A percentile compares a stretch with the other conserved stretches of the same genome.
phyloP scores from a whole-genome alignment of 495 filamentous ascomycete genomes.

The Aspergillus mulundensis region DNA sequence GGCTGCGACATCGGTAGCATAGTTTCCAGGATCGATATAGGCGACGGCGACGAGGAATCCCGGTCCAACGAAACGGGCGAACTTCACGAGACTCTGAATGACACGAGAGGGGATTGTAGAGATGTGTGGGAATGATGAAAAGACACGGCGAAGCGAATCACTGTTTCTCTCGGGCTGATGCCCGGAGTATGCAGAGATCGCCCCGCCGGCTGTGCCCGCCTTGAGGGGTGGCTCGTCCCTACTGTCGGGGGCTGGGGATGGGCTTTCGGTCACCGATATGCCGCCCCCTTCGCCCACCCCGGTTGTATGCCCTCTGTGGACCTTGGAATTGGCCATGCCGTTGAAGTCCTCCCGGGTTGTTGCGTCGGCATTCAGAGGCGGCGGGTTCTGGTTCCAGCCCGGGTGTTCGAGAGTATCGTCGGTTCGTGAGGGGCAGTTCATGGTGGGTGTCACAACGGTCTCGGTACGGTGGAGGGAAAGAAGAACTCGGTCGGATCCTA shows the following conservation, averaged over 20 bases:
- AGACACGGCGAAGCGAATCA: constrained; percentile 36
- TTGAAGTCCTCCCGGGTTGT: constrained; percentile 64
- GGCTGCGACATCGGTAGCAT: constrained; percentile 77
- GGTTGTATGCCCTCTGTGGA: constrained; percentile 32
- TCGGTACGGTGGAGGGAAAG: background rate
- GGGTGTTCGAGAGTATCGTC: constrained; percentile 44
- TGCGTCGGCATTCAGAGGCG: constrained; percentile 50
- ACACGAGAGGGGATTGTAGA: constrained; percentile 15
- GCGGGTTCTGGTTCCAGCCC: constrained; percentile 53
- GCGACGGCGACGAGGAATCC: constrained; percentile 81
- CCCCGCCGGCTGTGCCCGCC: constrained; percentile 29
- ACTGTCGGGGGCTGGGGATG: constrained; percentile 22
- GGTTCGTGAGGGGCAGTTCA: constrained; percentile 53
- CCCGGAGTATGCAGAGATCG: constrained; percentile 33
- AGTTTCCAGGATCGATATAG: constrained; percentile 82
- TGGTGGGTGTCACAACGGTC: background rate
- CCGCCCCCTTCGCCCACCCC: constrained; percentile 24
- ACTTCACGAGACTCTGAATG: constrained; percentile 51
- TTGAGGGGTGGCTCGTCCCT: constrained; percentile 24
- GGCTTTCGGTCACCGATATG: constrained; percentile 20
- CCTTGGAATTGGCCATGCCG: constrained; percentile 44
- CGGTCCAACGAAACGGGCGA: constrained; percentile 74
- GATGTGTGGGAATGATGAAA: constrained; percentile 19
- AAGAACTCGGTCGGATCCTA: background rate
- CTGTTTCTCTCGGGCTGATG: constrained; percentile 35